Conservation (phyloP, 2,329 filamentous ascomycete genomes). For the Talaromyces sp. region DNA sequence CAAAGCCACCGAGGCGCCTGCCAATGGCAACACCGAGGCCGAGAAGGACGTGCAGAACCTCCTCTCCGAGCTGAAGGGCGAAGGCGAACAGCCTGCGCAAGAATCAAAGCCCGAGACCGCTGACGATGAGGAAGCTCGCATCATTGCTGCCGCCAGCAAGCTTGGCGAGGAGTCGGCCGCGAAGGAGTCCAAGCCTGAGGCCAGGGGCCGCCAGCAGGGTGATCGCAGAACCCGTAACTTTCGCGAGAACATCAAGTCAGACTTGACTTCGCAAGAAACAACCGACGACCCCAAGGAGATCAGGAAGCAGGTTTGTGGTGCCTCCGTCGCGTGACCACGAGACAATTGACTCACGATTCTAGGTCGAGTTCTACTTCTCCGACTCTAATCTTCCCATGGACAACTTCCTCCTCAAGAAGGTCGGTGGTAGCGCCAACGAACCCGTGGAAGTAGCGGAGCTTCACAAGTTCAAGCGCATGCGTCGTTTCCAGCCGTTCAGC, state of each 20-base stretch:
- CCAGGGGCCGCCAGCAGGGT: not conserved
- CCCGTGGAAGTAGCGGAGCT: constrained; percentile 72
- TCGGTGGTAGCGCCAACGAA: constrained; percentile 67
- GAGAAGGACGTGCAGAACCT: constrained; percentile 42
- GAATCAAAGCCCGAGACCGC: not conserved
- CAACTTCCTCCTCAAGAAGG: constrained; percentile 75
- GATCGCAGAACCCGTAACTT: constrained; percentile 15
- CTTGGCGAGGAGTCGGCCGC: constrained; percentile 32
- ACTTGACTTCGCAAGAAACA: constrained; percentile 61
- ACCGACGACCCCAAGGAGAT: constrained; percentile 75
- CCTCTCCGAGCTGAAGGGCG: constrained; percentile 39
- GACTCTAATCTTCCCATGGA: constrained; percentile 85
- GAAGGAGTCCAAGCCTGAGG: constrained; percentile 26
- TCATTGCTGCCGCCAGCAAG: constrained; percentile 31
- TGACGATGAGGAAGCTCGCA: constrained; percentile 26
- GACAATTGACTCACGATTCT: not conserved
- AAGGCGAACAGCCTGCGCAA: constrained; percentile 20
- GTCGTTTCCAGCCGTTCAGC: constrained; percentile 80
- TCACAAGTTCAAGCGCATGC: constrained; percentile 91
- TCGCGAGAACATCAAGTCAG: constrained; percentile 62
- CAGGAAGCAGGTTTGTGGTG: constrained; percentile 63
- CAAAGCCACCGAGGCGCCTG: constrained; percentile 21
- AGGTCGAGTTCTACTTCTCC: constrained; percentile 96
- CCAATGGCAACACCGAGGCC: constrained; percentile 34
- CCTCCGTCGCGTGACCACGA: not conserved